Conservation (phyloP, 257 asterid genomes). For the Penstemon davidsonii region DNA sequence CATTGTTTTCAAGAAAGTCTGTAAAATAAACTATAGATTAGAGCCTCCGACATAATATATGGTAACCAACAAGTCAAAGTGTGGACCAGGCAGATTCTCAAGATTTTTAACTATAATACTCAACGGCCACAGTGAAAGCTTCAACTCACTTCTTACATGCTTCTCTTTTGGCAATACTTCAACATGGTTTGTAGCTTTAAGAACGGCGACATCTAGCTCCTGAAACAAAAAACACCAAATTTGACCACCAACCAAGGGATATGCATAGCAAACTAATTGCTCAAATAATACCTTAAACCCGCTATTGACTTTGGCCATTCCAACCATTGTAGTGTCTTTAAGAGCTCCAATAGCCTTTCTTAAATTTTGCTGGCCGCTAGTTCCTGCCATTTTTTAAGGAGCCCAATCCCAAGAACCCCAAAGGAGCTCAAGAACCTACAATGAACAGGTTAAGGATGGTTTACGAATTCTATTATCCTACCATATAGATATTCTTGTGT, state of each 20-base stretch:
- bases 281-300: slow-evolving; percentile 57
- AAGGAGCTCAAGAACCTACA: slow-evolving; percentile 30
- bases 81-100: background rate
- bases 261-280: background rate
- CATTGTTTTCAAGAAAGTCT: background rate
- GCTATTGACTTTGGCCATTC: slow-evolving; percentile 71
- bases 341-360: slow-evolving; percentile 70
- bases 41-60: background rate
- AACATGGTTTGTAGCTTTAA: slow-evolving; percentile 81
- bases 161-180: slow-evolving; percentile 77
- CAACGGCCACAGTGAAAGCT: background rate
- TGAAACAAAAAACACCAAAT: slow-evolving; percentile 32
- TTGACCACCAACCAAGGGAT: slow-evolving; percentile 9
- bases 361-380: slow-evolving; percentile 47
- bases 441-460: slow-evolving; percentile 21
- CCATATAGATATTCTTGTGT: background rate
- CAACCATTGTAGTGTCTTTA: slow-evolving; percentile 75
- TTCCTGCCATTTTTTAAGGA: slow-evolving; percentile 51
- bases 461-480: background rate
- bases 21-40: background rate
- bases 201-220: slow-evolving; percentile 66
- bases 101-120: background rate
- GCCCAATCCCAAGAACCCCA: slow-evolving; percentile 15
- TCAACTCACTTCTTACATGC: slow-evolving; percentile 69
- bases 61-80: background rate